Base-by-base conservation (phyloP, 345 rosid species). In the Eucalyptus caleyi region DNA sequence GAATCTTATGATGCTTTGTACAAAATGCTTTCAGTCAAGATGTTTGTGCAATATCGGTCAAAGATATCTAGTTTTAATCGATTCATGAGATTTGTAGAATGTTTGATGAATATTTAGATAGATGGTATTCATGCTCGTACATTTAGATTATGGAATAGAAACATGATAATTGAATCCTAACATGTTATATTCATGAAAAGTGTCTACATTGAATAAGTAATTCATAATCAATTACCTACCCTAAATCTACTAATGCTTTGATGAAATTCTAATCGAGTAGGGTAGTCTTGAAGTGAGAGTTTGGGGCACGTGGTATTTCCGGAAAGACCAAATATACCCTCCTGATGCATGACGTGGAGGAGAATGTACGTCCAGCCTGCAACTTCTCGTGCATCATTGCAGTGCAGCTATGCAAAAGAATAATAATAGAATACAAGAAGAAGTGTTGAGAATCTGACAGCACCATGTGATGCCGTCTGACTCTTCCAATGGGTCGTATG, bases 121-220 rank as follows among this genome's bases (percentile, higher is more conserved):
- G 14, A 2, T 12, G 3, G 14, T 12, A 37, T 12, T 12, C 9
- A 40, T 6, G 1, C 16, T 11, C 6, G 0, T 40, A 21, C 3
- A 13, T 23, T 4, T 40, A 23, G 5, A 6, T 40, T 21, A 77
- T 77, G 47, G 9, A 65, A n/a, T 16, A 65, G 21, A 65, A 65
- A 65, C 40, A 15, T 65, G 77, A n/a, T 65, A 65, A 65, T 15
- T n/a, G 19, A 65, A 65, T 34, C 2, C 3, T 16, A 15, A 65
- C 21, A 65, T n/a, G 37, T 65, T n/a, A 65, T 65, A 15, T n/a
- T 8, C 34, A 13, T n/a, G 32, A 65, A n/a, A 16, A 8, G 40
- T 65, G 11, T n/a, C 10, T n/a, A n/a, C 34, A 65, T 65, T n/a
- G 21, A n/a, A n/a, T 65, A n/a, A n/a, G 77, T 65, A 65, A n/a